Base-by-base conservation (phyloP, 176 grass and related monocot species). In the Thalia dealbata region DNA sequence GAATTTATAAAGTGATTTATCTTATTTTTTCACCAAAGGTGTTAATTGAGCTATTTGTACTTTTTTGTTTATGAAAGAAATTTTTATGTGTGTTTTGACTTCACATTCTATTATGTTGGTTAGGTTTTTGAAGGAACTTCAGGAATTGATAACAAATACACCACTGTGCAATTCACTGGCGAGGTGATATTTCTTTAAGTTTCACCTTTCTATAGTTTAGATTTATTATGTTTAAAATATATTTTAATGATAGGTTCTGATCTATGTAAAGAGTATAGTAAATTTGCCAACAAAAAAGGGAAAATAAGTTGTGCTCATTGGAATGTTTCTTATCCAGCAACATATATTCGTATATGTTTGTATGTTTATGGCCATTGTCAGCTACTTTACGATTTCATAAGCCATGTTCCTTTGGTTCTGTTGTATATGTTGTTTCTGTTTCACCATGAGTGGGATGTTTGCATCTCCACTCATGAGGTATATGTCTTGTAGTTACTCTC, bases 111-210 rank as follows among this genome's bases (percentile, higher is more conserved):
- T 41, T 43, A 11, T 79, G 52, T 71, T 86, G 63, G 55, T 70
- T 69, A 99, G 95, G 95, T 99, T 42, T 99, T 99, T 65, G 95
- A 99, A 84, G 95, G 95, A 22, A 99, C 95, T 78, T 93, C 95
- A 62, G 95, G 95, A 87, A 99, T 99, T 75, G 95, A 99, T 75
- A 99, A 73, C 81, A 99, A 99, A 79, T 99, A 89, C 66, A 99
- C 95, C 48, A 99, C 95, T 28, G 95, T 99, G 41, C 95, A 99
- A 79, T 99, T 99, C 79, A 99, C 95, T 13, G 95, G 95, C 81
- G 95, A 99, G 95, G 95, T 99, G 59, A 79, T 81, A 58, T 61
- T 80, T 16, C 60, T 52, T 72, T 5, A 22, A 74, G 43, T 55
- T 81, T 7, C 21, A 38, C 84, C 72, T 32, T 43, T 30, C 28